phyloP scores from a whole-genome alignment of 1,284 basidiomycete genomes.

The Cryptococcus floricola region DNA sequence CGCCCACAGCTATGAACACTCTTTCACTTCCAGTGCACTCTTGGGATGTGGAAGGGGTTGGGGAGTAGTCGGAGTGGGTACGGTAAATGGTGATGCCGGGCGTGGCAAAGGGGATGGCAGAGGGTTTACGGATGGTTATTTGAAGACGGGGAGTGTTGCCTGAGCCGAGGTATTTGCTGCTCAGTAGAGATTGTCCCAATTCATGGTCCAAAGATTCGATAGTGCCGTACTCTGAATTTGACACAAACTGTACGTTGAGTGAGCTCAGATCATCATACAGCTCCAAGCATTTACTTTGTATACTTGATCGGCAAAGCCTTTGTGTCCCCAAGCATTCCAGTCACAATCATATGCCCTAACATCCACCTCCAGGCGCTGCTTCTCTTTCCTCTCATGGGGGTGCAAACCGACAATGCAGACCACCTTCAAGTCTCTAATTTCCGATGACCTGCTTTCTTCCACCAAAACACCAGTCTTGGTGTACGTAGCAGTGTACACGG shows the following conservation, averaged over 20 bases:
- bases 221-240: constrained; percentile 60
- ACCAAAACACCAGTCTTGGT: neutral
- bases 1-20: constrained; percentile 76
- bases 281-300: constrained; percentile 49
- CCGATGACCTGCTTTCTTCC: constrained; percentile 9
- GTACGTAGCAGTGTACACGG: constrained; percentile 18
- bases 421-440: constrained; percentile 56
- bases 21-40: constrained; percentile 4
- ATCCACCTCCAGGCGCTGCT: constrained; percentile 66
- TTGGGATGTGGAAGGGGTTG: neutral
- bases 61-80: constrained; percentile 48
- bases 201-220: constrained; percentile 68
- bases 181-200: constrained; percentile 53
- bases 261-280: neutral
- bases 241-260: constrained; percentile 42
- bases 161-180: neutral
- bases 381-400: constrained; percentile 64
- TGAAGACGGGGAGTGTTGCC: constrained; percentile 41
- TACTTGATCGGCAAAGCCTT: constrained; percentile 48
- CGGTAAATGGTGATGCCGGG: constrained; percentile 62
- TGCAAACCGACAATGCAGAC: constrained; percentile 69
- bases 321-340: constrained; percentile 47
- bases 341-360: constrained; percentile 48
- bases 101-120: constrained; percentile 68
- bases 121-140: constrained; percentile 69